Conservation (phyloP, 495 filamentous ascomycete genomes). For the Penicillium canescens region DNA sequence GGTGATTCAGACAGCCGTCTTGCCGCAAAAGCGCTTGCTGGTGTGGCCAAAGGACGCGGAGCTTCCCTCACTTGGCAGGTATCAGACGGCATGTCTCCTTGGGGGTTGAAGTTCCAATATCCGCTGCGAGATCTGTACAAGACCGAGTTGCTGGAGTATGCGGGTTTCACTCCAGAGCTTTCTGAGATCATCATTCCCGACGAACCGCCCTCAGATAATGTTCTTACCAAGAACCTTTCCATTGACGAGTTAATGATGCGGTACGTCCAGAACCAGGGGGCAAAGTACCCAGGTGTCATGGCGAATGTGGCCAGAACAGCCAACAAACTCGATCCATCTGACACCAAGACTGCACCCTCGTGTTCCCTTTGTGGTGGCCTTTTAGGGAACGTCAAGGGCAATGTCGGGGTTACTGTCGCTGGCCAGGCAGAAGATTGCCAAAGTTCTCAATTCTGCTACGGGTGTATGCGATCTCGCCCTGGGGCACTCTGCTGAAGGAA, state of each 20-base stretch:
- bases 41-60: slow-evolving; percentile 88
- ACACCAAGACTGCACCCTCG: slow-evolving; percentile 10
- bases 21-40: slow-evolving; percentile 80
- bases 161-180: slow-evolving; percentile 54
- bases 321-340: slow-evolving; percentile 60
- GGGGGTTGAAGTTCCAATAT: slow-evolving; percentile 61
- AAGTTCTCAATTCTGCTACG: slow-evolving; percentile 54
- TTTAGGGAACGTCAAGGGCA: slow-evolving; percentile 29
- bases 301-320: slow-evolving; percentile 90
- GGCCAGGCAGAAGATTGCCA: slow-evolving; percentile 17
- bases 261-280: slow-evolving; percentile 86
- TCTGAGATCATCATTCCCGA: slow-evolving; percentile 47
- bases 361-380: slow-evolving; percentile 49
- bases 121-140: slow-evolving; percentile 81
- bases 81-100: slow-evolving; percentile 67
- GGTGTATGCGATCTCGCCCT: slow-evolving; percentile 54
- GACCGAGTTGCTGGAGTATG: slow-evolving; percentile 70
- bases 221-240: slow-evolving; percentile 61
- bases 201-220: slow-evolving; percentile 46
- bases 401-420: slow-evolving; percentile 28
- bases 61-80: slow-evolving; percentile 78
- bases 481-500: slow-evolving; percentile 45
- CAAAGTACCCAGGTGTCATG: slow-evolving; percentile 87
- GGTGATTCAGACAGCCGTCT: slow-evolving; percentile 85
- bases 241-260: slow-evolving; percentile 89